Evolutionary conservation across 1,139 yeast genomes (phyloP).

Genomic region (Geotrichum europaeum): DNA sequence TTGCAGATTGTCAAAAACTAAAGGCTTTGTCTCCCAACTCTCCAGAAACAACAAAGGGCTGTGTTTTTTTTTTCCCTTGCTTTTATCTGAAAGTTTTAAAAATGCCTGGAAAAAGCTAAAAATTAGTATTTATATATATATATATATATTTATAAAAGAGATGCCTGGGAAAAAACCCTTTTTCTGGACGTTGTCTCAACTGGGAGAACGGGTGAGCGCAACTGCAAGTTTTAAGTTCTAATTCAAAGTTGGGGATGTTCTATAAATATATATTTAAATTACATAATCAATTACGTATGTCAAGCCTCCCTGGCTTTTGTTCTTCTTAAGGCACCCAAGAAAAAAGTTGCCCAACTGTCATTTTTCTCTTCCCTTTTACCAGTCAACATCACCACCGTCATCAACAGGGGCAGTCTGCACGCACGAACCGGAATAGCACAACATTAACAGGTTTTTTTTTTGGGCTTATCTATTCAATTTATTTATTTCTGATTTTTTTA

Average conservation of each 20-base stretch:
- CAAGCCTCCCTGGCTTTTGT: background rate
- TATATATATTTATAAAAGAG: no score
- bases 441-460: background rate
- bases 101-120: no score
- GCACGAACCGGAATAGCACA: background rate
- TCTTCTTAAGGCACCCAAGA: background rate
- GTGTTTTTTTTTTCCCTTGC: no score
- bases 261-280: background rate
- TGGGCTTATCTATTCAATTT: background rate
- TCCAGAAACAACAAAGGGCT: no score
- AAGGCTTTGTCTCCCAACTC: no score
- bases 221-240: no score
- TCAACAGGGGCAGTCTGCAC: background rate
- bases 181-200: no score
- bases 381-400: background rate
- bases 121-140: no score
- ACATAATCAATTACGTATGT: background rate
- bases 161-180: no score
- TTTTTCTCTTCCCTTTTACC: background rate
- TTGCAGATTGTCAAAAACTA: no score
- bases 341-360: background rate
- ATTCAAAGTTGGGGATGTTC: background rate
- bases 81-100: no score
- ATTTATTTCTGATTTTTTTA: background rate
- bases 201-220: no score